phyloP scores from a whole-genome alignment of 768 basidiomycete species.

The Naganishia antarctica region DNA sequence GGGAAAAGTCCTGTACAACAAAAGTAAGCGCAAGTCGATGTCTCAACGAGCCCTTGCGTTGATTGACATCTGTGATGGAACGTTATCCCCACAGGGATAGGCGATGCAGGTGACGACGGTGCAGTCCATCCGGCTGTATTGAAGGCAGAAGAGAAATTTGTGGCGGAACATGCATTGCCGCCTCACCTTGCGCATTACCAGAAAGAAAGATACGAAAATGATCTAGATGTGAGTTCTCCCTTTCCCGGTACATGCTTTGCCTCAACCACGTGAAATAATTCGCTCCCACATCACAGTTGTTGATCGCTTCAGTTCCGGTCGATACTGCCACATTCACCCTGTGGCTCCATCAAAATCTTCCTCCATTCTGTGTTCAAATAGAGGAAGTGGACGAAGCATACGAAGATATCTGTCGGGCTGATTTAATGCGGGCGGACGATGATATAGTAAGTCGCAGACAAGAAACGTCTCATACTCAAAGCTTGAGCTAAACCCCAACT shows the following conservation, averaged over 20 bases:
- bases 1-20: conserved; percentile 91
- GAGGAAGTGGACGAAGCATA: conserved; percentile 54
- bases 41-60: not conserved
- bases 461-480: not conserved
- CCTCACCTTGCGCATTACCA: conserved; percentile 59
- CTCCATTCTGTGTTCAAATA: conserved; percentile 71
- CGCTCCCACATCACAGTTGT: conserved; percentile 51
- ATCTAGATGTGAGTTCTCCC: conserved; percentile 60
- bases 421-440: conserved; percentile 48
- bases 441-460: conserved; percentile 44
- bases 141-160: not conserved
- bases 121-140: not conserved
- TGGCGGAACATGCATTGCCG: conserved; percentile 53
- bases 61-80: not conserved
- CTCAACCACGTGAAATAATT: not conserved
- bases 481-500: not conserved
- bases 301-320: conserved; percentile 68
- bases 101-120: not conserved
- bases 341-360: conserved; percentile 91
- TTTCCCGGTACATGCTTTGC: conserved; percentile 14
- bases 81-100: conserved; percentile 1
- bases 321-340: conserved; percentile 82
- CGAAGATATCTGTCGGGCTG: conserved; percentile 44
- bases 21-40: conserved; percentile 57
- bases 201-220: conserved; percentile 66